A percentile compares a stretch with the other conserved stretches of the same genome.
Conservation (phyloP, 768 basidiomycete species). For the Boletus insuetus region DNA sequence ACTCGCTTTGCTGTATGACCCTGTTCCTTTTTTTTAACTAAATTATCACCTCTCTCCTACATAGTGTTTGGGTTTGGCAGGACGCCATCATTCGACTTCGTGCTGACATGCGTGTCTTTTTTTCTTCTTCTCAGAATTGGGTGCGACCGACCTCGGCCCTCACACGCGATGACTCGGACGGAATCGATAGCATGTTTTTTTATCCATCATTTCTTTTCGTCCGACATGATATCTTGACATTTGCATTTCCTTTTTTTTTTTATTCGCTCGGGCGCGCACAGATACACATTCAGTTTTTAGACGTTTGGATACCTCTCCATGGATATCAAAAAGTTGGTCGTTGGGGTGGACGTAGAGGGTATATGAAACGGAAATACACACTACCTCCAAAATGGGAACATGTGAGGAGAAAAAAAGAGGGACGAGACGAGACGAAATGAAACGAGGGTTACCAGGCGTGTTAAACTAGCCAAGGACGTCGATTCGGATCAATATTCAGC, state of each 20-base stretch:
- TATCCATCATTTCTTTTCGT: no score
- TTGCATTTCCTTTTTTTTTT: neutral
- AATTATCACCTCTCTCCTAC: slow-evolving; percentile 19
- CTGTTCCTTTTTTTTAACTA: slow-evolving; percentile 5
- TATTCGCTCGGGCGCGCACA: no score
- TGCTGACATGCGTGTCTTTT: neutral
- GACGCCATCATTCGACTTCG: neutral
- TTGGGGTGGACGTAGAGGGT: slow-evolving; percentile 12
- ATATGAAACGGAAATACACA: slow-evolving; percentile 19
- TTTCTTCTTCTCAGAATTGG: neutral
- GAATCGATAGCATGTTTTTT: no score
- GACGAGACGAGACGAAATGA: neutral
- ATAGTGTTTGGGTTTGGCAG: slow-evolving; percentile 7
- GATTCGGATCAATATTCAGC: neutral
- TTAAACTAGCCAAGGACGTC: no score
- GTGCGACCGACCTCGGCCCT: neutral
- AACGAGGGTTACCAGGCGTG: no score
- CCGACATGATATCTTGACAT: no score
- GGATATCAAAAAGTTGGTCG: neutral
- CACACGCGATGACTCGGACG: no score
- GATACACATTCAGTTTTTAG: no score
- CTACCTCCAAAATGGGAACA: neutral
- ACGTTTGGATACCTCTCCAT: slow-evolving; percentile 15
- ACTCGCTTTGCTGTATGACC: slow-evolving; percentile 9
- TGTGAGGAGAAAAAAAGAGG: neutral